These are phyloP conservation scores for Theileria sp. DNA, from an alignment of 169 alveolate genomes.

Conservation along the genomic window DNA sequence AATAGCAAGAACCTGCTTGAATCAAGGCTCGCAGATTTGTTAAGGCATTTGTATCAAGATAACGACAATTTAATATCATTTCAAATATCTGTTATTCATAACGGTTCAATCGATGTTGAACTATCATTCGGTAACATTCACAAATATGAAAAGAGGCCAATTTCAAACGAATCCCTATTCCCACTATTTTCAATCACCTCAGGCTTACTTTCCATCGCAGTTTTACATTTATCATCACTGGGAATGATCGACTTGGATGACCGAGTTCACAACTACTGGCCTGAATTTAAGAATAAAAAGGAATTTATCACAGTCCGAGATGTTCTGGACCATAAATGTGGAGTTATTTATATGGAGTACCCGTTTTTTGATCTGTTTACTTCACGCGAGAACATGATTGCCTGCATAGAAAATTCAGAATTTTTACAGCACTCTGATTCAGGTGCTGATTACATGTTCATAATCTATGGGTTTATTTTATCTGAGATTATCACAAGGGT, in stretches of 20 bases:
- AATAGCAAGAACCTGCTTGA: slow-evolving; percentile 25
- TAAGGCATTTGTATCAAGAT: slow-evolving; percentile 38
- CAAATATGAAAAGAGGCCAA: slow-evolving; percentile 69
- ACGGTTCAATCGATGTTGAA: slow-evolving; percentile 64
- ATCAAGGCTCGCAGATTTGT: slow-evolving; percentile 32
- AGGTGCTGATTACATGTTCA: slow-evolving; percentile 30
- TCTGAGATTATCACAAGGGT: slow-evolving; percentile 56
- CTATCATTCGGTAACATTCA: slow-evolving; percentile 69
- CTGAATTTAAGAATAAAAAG: slow-evolving; percentile 54
- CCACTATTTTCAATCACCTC: slow-evolving; percentile 64
- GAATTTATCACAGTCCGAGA: slow-evolving; percentile 36
- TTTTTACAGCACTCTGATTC: slow-evolving; percentile 16
- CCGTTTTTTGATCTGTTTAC: slow-evolving; percentile 30
- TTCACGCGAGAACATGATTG: slow-evolving; percentile 28
- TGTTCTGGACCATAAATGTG: slow-evolving; percentile 44
- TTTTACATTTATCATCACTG: slow-evolving; percentile 59
- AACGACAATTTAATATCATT: slow-evolving; percentile 59
- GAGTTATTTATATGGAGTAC: slow-evolving; percentile 26
- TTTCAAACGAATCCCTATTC: slow-evolving; percentile 68
- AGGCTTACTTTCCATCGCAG: slow-evolving; percentile 62
- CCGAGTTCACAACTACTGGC: slow-evolving; percentile 50
- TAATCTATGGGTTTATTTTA: slow-evolving; percentile 55
- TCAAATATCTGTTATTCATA: slow-evolving; percentile 69
- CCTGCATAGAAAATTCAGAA: slow-evolving; percentile 27
- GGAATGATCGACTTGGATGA: slow-evolving; percentile 53